Evolutionary conservation across 169 alveolate genomes (phyloP).

Genomic region (Eimeria praecox): DNA sequence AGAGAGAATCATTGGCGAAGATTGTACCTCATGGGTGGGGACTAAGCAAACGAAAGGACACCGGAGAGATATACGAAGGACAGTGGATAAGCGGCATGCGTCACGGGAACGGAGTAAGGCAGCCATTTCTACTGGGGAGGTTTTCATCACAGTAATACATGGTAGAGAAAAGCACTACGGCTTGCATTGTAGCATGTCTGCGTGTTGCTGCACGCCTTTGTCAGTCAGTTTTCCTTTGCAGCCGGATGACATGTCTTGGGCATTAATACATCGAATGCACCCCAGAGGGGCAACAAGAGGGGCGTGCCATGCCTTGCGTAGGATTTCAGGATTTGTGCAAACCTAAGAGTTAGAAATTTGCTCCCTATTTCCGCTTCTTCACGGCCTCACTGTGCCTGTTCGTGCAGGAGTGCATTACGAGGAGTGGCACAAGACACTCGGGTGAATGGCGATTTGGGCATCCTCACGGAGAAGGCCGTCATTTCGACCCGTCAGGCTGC

Average conservation of each 20-base stretch:
- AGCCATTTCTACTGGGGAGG: not conserved
- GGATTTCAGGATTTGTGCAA: not conserved
- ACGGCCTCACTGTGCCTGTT: not conserved
- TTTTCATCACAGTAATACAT: not conserved
- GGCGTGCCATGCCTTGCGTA: not conserved
- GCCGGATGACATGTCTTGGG: not conserved
- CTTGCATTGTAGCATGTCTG: not conserved
- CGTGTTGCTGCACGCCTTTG: not conserved
- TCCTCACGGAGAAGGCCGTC: conserved; percentile 75
- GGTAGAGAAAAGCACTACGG: too few relatives aligned
- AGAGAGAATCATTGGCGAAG: not conserved
- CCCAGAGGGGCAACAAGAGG: not conserved
- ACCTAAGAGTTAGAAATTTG: not conserved
- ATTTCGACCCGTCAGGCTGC: conserved; percentile 26
- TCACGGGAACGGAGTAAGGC: conserved; percentile 82
- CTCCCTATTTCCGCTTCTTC: not conserved
- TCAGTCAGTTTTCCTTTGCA: not conserved
- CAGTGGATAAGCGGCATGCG: conserved; percentile 82
- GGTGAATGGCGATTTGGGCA: conserved; percentile 81
- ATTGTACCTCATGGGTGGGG: conserved; percentile 82
- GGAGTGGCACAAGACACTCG: conserved; percentile 73
- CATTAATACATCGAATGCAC: not conserved
- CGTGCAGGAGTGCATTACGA: conserved; percentile 71
- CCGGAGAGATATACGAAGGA: conserved; percentile 83
- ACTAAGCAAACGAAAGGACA: conserved; percentile 60